Evolutionary conservation across 306 rosid species (phyloP).

Genomic region (Carpinus fangiana): DNA sequence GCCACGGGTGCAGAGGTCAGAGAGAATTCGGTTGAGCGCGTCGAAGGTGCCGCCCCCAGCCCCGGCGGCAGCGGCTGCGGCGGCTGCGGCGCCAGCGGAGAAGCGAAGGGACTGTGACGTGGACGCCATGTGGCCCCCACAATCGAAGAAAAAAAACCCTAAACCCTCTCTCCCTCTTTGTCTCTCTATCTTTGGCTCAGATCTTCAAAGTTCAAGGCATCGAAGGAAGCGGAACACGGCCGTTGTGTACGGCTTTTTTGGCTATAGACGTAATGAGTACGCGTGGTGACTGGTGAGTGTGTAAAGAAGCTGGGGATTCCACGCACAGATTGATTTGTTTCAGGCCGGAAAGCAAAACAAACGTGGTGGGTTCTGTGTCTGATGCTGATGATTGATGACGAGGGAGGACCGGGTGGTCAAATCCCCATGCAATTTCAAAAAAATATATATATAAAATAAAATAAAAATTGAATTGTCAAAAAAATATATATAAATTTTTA

Average conservation of each 20-base stretch:
- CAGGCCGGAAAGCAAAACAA: too few relatives aligned
- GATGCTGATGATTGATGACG: too few relatives aligned
- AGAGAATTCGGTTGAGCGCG: constrained; percentile 78
- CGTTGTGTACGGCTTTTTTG: neutral
- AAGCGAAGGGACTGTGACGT: constrained; percentile 12
- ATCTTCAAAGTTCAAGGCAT: constrained; percentile 4
- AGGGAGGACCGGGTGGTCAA: too few relatives aligned
- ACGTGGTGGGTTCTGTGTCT: too few relatives aligned
- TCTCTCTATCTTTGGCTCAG: neutral
- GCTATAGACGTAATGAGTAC: neutral
- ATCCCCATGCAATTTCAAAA: too few relatives aligned
- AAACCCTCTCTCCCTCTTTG: constrained; percentile 13
- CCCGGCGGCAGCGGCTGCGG: constrained; percentile 61
- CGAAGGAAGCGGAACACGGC: neutral
- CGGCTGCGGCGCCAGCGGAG: constrained; percentile 32
- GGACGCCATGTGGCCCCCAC: constrained; percentile 37
- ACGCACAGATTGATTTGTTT: too few relatives aligned
- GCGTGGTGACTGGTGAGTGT: neutral
- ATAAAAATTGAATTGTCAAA: too few relatives aligned
- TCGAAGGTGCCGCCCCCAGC: constrained; percentile 58
- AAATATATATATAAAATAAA: too few relatives aligned
- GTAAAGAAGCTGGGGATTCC: too few relatives aligned
- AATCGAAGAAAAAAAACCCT: constrained; percentile 42
- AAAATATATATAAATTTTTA: too few relatives aligned
- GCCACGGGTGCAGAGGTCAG: constrained; percentile 89